Percentiles rank a stretch among this genome's conserved stretches.
These are phyloP conservation scores for Monilinia fructigena DNA, from an alignment of 2,329 filamentous ascomycete genomes.

Conservation along the genomic window DNA sequence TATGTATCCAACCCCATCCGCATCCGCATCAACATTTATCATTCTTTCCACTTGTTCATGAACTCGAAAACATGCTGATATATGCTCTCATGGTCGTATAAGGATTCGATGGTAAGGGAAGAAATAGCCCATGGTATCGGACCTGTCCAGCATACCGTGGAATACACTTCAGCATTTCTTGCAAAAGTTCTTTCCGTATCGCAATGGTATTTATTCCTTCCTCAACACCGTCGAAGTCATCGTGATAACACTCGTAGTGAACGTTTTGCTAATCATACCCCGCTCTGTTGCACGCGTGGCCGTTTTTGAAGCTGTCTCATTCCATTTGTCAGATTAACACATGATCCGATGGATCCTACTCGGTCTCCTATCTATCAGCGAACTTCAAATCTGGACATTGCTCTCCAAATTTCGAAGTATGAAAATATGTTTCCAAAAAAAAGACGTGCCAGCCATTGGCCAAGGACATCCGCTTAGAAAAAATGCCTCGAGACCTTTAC, in stretches of 20 bases:
- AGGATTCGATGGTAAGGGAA: background rate
- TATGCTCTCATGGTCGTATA: background rate
- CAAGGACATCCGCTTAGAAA: background rate
- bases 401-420: background rate
- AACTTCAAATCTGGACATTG: background rate
- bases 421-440: background rate
- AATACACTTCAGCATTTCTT: background rate
- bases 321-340: background rate
- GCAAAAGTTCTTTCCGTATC: background rate
- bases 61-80: background rate
- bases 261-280: background rate
- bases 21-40: background rate
- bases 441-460: background rate
- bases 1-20: background rate
- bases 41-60: background rate
- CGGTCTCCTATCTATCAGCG: background rate
- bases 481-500: constrained; percentile 2
- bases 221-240: background rate
- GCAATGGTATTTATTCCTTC: background rate
- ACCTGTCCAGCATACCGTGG: background rate
- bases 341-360: background rate
- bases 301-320: background rate
- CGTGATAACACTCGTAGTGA: background rate
- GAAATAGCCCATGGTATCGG: background rate
- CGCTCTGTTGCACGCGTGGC: background rate